phyloP scores from a whole-genome alignment of 1,139 yeast genomes.

The Candida neerlandica region DNA sequence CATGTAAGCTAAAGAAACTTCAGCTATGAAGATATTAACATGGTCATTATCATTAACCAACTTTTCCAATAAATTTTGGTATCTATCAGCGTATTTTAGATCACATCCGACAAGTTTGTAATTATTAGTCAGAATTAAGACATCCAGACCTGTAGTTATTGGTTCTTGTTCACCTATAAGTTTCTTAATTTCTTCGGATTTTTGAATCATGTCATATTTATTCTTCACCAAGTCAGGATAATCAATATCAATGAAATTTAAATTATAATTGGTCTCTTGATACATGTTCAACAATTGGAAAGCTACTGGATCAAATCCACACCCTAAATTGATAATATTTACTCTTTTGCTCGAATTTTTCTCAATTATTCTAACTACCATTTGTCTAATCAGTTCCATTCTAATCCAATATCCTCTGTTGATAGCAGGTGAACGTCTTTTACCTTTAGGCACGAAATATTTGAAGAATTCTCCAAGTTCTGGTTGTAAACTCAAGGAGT shows the following conservation, averaged over 20 bases:
- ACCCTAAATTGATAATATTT: constrained; percentile 69
- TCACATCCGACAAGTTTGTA: constrained; percentile 76
- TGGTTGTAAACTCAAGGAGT: constrained; percentile 46
- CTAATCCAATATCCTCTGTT: constrained; percentile 86
- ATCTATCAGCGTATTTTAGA: constrained; percentile 51
- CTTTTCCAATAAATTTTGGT: constrained; percentile 36
- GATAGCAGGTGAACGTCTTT: constrained; percentile 77
- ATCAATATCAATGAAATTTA: constrained; percentile 68
- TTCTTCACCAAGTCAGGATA: constrained; percentile 66
- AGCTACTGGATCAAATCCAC: constrained; percentile 82
- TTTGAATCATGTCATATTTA: constrained; percentile 54
- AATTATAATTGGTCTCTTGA: constrained; percentile 11
- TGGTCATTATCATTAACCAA: constrained; percentile 22
- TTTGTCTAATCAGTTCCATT: constrained; percentile 65
- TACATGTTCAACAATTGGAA: constrained; percentile 53
- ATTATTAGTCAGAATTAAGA: constrained; percentile 42
- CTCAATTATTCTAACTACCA: constrained; percentile 49
- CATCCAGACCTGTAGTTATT: constrained; percentile 19
- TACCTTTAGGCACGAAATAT: constrained; percentile 66
- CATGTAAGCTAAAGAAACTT: constrained; percentile 85
- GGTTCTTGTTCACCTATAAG: constrained; percentile 43
- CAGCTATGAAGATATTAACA: constrained; percentile 69
- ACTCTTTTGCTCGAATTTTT: constrained; percentile 20
- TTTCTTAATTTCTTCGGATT: constrained; percentile 47
- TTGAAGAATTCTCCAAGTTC: constrained; percentile 57